Evolutionary conservation across 257 asterid species (phyloP), one percentile per base, ranked within the genome.

Genomic region (Gentiana dahurica): DNA sequence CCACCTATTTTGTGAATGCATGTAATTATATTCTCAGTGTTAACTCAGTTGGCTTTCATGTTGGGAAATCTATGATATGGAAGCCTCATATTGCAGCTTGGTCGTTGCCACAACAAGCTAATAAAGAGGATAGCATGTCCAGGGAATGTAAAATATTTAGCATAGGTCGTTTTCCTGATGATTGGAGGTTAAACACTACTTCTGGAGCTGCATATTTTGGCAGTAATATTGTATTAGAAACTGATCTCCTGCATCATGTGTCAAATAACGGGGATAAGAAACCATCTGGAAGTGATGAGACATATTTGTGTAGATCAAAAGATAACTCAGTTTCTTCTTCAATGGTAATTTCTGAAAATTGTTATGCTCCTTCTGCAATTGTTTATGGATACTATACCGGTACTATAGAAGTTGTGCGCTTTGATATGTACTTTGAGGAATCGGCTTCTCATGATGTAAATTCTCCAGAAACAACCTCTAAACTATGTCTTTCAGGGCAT

Each of bases 381-480:
- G 97, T 83, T 34, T 87, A 91, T 63, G 98, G 98, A 66, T 83
- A 83, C 75, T 78, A 73, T 68, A 74, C 64, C 51, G 98, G 98
- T 12, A 82, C 78, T 54, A 91, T 91, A 70, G 79, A 83, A 74
- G 81, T 91, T 55, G 75, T 79, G 61, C 78, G 77, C 68, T 81
- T 91, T 66, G 79, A 71, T 59, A 71, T 70, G 81, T 82, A 73
- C 74, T 83, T 76, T 69, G 67, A 77, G 55, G 80, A 74, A 68
- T 39, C 63, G 52, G 74, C 73, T 66, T 73, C 72, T 54, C 73
- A 58, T 65, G 61, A 54, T 65, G 76, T 58, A 72, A 72, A 63
- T 65, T 61, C 69, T 6, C 55, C 50, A 56, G 67, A 62, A 24
- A 67, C 65, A 63, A 61, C 77, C 57, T 69, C 65, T 54, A 82